Evolutionary conservation across 768 basidiomycete species (phyloP), one percentile per base, ranked within the genome.

Genomic region (Tulasnella sp.): DNA sequence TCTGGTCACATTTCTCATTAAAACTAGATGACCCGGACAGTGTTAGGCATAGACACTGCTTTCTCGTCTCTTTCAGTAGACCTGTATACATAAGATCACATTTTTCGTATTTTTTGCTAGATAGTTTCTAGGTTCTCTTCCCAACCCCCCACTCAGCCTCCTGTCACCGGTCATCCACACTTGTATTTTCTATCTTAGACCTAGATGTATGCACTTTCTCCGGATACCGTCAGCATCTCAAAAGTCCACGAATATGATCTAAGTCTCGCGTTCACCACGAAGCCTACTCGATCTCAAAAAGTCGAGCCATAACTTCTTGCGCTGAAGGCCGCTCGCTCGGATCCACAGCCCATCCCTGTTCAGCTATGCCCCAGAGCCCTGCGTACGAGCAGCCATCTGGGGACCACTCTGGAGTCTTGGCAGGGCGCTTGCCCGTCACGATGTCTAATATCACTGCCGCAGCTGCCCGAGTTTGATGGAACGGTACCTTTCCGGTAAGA

Each of bases 351-450:
- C 76, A 77, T 19, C 76, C 52, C 40, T 68, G n/a, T 31, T 77
- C 48, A 19, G 76, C 76, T 4, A 77, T 62, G 46, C 36, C 34
- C 76, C 76, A 77, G 76, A 77, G 48, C 36, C 46, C 39, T 38
- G 34, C 76, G 56, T 77, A 77, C 19, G 76, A 77, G 7, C 21
- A 36, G 34, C 56, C 76, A 77, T 77, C 76, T 14, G 76, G 76
- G n/a, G 76, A 77, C 58, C 46, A 36, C 42, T 77, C 58, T 19
- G 76, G 76, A 19, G 8, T 68, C 38, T 56, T 58, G 3, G 38
- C 52, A 27, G 76, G 76, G 31, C 52, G 76, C 56, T 68, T 56
- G n/a, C 76, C 76, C 36, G 31, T 24, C n/a, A 77, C 56, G 27
- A 77, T 56, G 6, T 62, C 39, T 39, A 56, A 16, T 21, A 78